phyloP scores from a whole-genome alignment of 1,284 basidiomycete species.

The Sporisorium graminicola region DNA sequence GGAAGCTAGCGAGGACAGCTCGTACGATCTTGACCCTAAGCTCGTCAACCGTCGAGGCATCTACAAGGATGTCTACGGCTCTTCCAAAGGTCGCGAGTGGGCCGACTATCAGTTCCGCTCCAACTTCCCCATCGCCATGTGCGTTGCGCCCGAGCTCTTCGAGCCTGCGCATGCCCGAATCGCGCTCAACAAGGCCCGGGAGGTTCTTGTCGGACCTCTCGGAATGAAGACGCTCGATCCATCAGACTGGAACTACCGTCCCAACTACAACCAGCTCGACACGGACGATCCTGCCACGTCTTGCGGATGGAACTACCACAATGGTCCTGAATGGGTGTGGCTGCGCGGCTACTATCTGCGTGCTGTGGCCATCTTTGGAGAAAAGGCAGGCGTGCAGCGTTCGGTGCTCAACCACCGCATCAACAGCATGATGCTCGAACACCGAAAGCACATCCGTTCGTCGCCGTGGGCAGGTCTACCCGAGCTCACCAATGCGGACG shows the following conservation, averaged over 20 bases:
- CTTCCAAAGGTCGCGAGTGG: conserved; percentile 76
- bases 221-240: conserved; percentile 66
- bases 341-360: conserved; percentile 94
- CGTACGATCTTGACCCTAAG: conserved; percentile 79
- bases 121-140: conserved; percentile 94
- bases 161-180: conserved; percentile 81
- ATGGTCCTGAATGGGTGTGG: conserved; percentile 93
- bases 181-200: conserved; percentile 69
- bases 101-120: conserved; percentile 88
- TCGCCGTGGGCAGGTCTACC: conserved; percentile 64
- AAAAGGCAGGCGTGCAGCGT: conserved; percentile 35
- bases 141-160: conserved; percentile 95
- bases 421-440: conserved; percentile 53
- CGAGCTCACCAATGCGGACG: conserved; percentile 63
- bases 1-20: conserved; percentile 80
- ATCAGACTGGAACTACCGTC: conserved; percentile 62
- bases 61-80: conserved; percentile 93
- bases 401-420: conserved; percentile 52
- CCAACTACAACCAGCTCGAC: conserved; percentile 63
- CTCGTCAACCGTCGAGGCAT: conserved; percentile 92
- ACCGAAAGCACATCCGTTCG: conserved; percentile 51
- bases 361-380: conserved; percentile 76
- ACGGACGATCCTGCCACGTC: conserved; percentile 49
- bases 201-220: conserved; percentile 54
- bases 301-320: conserved; percentile 63